Percentiles rank a stretch among this genome's conserved stretches.
These are phyloP conservation scores for rapeseed (Brassica napus) DNA, from an alignment of 345 rosid genomes.

Conservation along the genomic window DNA sequence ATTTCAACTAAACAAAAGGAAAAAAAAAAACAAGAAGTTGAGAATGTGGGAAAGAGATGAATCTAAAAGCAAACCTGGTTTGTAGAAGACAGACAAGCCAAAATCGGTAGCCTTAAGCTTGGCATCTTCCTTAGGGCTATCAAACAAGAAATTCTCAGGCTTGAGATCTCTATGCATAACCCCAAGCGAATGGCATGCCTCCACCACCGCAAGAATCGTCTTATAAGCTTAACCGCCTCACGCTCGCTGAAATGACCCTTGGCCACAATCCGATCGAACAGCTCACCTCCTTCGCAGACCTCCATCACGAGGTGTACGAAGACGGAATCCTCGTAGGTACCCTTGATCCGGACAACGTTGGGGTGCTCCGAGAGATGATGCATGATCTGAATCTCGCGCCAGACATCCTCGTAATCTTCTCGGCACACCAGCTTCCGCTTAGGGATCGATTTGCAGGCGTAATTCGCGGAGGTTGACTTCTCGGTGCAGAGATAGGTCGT, in stretches of 20 bases:
- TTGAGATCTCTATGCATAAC: conserved; percentile 98
- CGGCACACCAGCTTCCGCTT: conserved; percentile 86
- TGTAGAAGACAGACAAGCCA: conserved; percentile 88
- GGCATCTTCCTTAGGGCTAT: conserved; percentile 70
- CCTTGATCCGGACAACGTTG: conserved; percentile 80
- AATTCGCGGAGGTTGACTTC: conserved; percentile 52
- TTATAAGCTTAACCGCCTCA: conserved; percentile 88
- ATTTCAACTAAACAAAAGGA: not conserved
- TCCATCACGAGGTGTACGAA: conserved; percentile 98
- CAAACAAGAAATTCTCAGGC: conserved; percentile 97
- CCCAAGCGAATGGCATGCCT: conserved; percentile 92
- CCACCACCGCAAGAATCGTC: conserved; percentile 87
- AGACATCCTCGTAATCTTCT: conserved; percentile 94
- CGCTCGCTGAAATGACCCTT: conserved; percentile 96
- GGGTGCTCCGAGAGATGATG: conserved; percentile 90
- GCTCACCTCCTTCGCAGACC: conserved; percentile 96
- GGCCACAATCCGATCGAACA: conserved; percentile 88
- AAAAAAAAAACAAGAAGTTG: not conserved
- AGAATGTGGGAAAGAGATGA: not conserved
- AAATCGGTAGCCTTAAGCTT: conserved; percentile 92
- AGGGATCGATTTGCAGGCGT: conserved; percentile 94
- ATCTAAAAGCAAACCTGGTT: conserved; percentile 63
- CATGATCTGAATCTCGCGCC: conserved; percentile 99
- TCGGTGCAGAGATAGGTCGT: conserved; percentile 81
- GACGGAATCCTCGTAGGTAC: conserved; percentile 84